phyloP scores from a whole-genome alignment of 257 asterid genomes.

The Fraxinus quadrangulata region DNA sequence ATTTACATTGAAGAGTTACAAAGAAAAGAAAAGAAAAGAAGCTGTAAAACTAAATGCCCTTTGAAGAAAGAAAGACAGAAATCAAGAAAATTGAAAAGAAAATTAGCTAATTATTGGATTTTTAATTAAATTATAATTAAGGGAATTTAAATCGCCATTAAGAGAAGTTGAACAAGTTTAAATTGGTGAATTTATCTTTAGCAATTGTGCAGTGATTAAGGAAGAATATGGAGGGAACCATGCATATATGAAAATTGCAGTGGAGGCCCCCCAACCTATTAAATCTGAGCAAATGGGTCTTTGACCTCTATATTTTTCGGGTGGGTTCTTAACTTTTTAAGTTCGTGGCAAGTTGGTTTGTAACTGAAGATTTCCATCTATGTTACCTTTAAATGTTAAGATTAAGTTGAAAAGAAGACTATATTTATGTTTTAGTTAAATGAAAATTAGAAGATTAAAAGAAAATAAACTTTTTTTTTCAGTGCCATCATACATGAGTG shows the following conservation, averaged over 20 bases:
- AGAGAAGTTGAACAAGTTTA: slow-evolving; percentile 15
- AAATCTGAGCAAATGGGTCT: neutral
- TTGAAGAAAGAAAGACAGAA: slow-evolving; percentile 15
- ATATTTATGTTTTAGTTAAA: too few relatives aligned
- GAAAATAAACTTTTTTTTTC: too few relatives aligned
- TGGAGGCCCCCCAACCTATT: neutral
- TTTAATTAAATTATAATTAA: neutral
- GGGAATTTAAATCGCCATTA: neutral
- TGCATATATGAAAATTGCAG: neutral
- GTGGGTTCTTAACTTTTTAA: neutral
- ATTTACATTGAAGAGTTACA: slow-evolving; percentile 22
- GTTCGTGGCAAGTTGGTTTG: neutral
- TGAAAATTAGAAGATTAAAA: too few relatives aligned
- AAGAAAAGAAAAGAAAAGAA: slow-evolving; percentile 35
- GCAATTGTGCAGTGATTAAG: neutral
- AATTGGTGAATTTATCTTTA: neutral
- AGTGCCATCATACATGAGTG: too few relatives aligned
- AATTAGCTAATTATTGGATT: neutral
- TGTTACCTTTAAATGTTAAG: too few relatives aligned
- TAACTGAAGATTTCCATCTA: neutral
- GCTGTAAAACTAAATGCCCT: slow-evolving; percentile 21
- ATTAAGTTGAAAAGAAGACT: too few relatives aligned
- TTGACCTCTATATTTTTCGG: neutral
- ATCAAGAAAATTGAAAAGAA: neutral
- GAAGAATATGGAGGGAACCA: neutral